Percentiles rank a stretch among this genome's conserved stretches.
These are phyloP conservation scores for Talaromyces wortmannii DNA, from an alignment of 495 filamentous ascomycete species.

Conservation along the genomic window DNA sequence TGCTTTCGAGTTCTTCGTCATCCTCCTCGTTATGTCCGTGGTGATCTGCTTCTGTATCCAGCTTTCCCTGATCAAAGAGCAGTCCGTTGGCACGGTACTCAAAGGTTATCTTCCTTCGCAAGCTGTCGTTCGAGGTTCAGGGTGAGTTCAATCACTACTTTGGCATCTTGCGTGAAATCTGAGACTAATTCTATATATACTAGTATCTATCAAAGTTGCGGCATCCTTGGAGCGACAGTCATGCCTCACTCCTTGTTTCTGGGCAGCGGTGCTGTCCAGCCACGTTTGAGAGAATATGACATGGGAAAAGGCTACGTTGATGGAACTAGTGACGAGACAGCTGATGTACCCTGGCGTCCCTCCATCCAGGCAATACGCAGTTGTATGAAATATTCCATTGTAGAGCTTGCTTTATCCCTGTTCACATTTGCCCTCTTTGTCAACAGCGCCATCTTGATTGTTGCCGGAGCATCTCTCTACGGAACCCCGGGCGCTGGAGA, in stretches of 20 bases:
- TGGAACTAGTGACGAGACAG: conserved; percentile 22
- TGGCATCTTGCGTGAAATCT: background rate
- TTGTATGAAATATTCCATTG: conserved; percentile 76
- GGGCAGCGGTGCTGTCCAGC: conserved; percentile 82
- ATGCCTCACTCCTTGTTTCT: conserved; percentile 92
- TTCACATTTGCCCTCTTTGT: conserved; percentile 93
- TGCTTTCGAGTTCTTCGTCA: conserved; percentile 76
- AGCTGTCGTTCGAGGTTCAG: conserved; percentile 61
- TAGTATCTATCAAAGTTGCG: conserved; percentile 83
- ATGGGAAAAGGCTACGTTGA: conserved; percentile 49
- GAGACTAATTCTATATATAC: conserved; percentile 4
- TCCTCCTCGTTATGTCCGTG: conserved; percentile 71
- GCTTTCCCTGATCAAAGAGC: conserved; percentile 66
- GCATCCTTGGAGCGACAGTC: conserved; percentile 87
- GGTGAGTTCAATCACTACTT: conserved; percentile 27
- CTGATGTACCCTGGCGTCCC: conserved; percentile 62
- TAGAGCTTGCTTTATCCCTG: conserved; percentile 68
- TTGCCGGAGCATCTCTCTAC: conserved; percentile 74
- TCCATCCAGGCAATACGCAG: conserved; percentile 69
- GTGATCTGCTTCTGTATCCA: conserved; percentile 90
- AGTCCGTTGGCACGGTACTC: conserved; percentile 70
- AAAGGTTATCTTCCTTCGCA: conserved; percentile 74
- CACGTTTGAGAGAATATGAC: conserved; percentile 76
- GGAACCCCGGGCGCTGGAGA: conserved; percentile 43
- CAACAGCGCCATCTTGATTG: conserved; percentile 85